Base-by-base conservation (phyloP, 129 eudicot species). In the Lactuca saligna region DNA sequence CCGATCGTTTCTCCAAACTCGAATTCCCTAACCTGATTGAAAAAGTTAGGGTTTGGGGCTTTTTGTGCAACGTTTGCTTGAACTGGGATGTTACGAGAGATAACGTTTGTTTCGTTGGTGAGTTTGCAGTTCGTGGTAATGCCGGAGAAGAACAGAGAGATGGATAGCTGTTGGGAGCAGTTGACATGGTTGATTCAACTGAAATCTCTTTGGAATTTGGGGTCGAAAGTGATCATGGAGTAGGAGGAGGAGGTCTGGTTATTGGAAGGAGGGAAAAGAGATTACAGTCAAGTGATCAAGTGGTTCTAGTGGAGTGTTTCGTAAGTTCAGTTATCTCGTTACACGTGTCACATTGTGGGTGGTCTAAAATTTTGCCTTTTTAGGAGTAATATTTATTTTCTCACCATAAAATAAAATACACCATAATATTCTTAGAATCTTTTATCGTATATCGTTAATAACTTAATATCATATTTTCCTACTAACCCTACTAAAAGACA, bases 131-230 rank as follows among this genome's bases (percentile, higher is more conserved):
- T 75, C 82, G 71, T 50, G 81, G 79, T 53, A 83, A 62, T 63
- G 92, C 78, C 3, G 89, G 82, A 8, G 96, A 83, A 17, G 91
- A 85, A 50, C 80, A 86, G 37, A 86, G 85, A 55, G 82, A 89
- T 60, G 92, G 75, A 70, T 80, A 80, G 82, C 81, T 87, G 64
- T 75, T 87, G 29, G 84, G 81, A 35, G 86, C 82, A 62, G 87
- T 72, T 53, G 95, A 61, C 79, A 74, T 73, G 56, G 68, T 54
- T 56, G 20, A 10, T 61, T 57, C 38, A 73, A 34, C 34, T 17
- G 31, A 50, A 37, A 4, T 65, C 12, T 34, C 65, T 57, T 32
- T 63, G 33, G 8, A 54, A 32, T 42, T 75, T 65, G 20, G 63
- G 44, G 72, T 12, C 66, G 11, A 66, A 53, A 56, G 60, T 50